Evolutionary conservation across 495 filamentous ascomycete species (phyloP).

Genomic region (Halenospora varia): DNA sequence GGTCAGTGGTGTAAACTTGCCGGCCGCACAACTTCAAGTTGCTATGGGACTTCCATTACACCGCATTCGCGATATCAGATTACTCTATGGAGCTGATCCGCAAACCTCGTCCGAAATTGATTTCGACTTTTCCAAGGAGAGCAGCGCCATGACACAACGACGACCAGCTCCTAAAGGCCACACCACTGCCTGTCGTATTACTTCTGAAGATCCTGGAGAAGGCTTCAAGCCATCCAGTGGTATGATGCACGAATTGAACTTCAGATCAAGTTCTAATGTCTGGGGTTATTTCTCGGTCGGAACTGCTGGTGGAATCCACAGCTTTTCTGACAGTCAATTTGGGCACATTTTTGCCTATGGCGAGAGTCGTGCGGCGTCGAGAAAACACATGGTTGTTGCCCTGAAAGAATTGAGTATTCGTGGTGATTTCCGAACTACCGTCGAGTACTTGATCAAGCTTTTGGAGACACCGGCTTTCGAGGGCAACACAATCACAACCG

Average conservation of each 20-base stretch:
- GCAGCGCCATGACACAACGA: constrained; percentile 79
- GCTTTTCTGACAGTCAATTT: constrained; percentile 98
- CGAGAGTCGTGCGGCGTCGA: constrained; percentile 89
- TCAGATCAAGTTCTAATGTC: constrained; percentile 95
- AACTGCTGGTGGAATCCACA: constrained; percentile 94
- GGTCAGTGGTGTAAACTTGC: constrained; percentile 96
- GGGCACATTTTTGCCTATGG: constrained; percentile 99
- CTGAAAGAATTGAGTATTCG: constrained; percentile 99
- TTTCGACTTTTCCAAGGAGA: constrained; percentile 89
- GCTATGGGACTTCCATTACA: constrained; percentile 98
- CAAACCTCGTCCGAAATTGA: constrained; percentile 83
- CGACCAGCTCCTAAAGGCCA: constrained; percentile 92
- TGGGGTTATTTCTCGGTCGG: constrained; percentile 99
- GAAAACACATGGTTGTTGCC: constrained; percentile 99
- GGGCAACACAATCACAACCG: constrained; percentile 98
- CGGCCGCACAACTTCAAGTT: constrained; percentile 95
- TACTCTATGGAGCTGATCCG: constrained; percentile 95
- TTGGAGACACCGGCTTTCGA: constrained; percentile 98
- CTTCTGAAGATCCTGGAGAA: constrained; percentile 97
- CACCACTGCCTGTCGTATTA: constrained; percentile 98
- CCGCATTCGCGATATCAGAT: constrained; percentile 90
- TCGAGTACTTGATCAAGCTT: constrained; percentile 98
- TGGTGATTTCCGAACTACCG: constrained; percentile 97
- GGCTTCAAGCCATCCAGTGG: constrained; percentile 99
- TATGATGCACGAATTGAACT: constrained; percentile 99